Conservation (phyloP, 352 stramenopile species). For the Phytophthora europaea region DNA sequence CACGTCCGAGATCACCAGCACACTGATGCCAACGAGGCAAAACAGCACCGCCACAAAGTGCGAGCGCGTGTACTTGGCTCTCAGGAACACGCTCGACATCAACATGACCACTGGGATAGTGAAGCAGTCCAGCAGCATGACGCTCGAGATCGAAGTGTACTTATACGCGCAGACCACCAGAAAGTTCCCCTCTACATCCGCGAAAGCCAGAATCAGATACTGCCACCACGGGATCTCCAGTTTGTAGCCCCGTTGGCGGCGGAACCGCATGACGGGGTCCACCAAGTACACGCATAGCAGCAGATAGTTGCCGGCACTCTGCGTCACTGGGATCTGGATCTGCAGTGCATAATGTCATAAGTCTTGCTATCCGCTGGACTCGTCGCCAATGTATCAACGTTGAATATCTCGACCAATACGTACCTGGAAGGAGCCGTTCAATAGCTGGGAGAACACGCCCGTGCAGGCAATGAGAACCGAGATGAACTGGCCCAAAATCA, state of each 20-base stretch:
- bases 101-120: constrained; percentile 96
- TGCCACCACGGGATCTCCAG: constrained; percentile 86
- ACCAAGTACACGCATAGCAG: constrained; percentile 69
- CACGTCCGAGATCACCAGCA: constrained; percentile 91
- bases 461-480: constrained; percentile 91
- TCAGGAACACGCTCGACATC: constrained; percentile 91
- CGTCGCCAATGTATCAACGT: constrained; percentile 5
- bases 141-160: constrained; percentile 96
- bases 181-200: constrained; percentile 97
- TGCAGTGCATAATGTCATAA: constrained; percentile 32
- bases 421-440: constrained; percentile 84
- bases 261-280: constrained; percentile 54
- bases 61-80: constrained; percentile 74
- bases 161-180: constrained; percentile 96
- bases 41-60: constrained; percentile 86
- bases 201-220: constrained; percentile 92
- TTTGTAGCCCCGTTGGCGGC: constrained; percentile 53
- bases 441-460: constrained; percentile 86
- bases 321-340: constrained; percentile 82
- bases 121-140: constrained; percentile 97
- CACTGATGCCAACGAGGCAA: constrained; percentile 86
- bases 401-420: constrained; percentile 17
- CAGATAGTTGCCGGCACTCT: constrained; percentile 80
- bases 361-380: constrained; percentile 17
- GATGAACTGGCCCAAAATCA: constrained; percentile 90